Base-by-base conservation (phyloP, 331 rosid species). In the Quercus lobata region DNA sequence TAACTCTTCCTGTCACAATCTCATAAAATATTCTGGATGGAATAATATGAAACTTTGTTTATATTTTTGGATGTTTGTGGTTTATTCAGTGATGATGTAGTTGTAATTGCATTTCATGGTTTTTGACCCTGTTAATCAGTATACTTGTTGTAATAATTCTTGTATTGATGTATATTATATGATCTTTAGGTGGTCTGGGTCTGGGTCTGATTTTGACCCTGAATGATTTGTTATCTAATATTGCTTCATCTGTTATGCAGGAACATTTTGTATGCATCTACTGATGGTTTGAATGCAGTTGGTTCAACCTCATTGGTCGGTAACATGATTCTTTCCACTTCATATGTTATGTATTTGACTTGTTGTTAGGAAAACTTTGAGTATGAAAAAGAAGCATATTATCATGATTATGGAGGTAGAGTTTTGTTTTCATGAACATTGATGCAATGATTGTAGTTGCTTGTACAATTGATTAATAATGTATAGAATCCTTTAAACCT, bases 251-350 rank as follows among this genome's bases (percentile, higher is more conserved):
- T 79, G 55, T 86, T 79, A 63, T 90, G 91, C 96, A 93, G 99
- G 90, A 83, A 61, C n/a, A 29, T 89, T 82, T 53, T 82, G 55
- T 77, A 72, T 65, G 96, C 92, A 52, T 90, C 97, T 58, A 77
- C 82, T 52, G 77, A 85, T 88, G 91, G 84, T 82, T 74, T 88
- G 84, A 93, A 95, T 83, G 93, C 94, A 62, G 83, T 90, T 56
- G 89, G 83, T 82, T 87, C 94, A 70, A 57, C 91, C 78, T 86
- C 98, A 56, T 57, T 82, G 98, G 98, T 93, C 57, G 74, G 97
- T 91, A 44, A 58, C 70, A 81, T 80, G 80, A 72, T 82, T 81
- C 74, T 83, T 71, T 55, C 57, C 22, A 6, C 52, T 74, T 75
- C n/a, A 52, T 78, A 65, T 37, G 9, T 29, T 44, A 32, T 29